These are phyloP conservation scores for Deinandra increscens DNA, from an alignment of 129 eudicot genomes.

Conservation along the genomic window DNA sequence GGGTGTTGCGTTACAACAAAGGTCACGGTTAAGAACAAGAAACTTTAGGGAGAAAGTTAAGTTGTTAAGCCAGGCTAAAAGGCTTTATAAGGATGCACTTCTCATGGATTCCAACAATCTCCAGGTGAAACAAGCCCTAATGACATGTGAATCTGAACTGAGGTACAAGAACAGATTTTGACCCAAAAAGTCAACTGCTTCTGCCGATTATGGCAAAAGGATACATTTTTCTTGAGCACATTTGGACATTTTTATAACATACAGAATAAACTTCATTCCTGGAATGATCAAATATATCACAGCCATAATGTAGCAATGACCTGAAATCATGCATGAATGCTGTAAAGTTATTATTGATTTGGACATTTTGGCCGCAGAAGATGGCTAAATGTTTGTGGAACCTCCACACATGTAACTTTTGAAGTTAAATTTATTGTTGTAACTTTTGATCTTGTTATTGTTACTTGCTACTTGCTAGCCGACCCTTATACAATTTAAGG, in stretches of 20 bases:
- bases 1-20: slow-evolving; percentile 88
- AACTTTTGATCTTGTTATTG: slow-evolving; percentile 6
- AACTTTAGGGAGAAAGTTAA: slow-evolving; percentile 77
- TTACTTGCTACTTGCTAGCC: neutral
- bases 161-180: slow-evolving; percentile 38
- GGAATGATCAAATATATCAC: slow-evolving; percentile 21
- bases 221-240: slow-evolving; percentile 14
- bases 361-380: slow-evolving; percentile 3
- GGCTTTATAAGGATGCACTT: slow-evolving; percentile 94
- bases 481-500: neutral
- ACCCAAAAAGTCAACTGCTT: neutral
- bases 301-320: slow-evolving; percentile 10
- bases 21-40: slow-evolving; percentile 74
- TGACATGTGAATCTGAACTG: slow-evolving; percentile 70
- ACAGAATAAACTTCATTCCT: slow-evolving; percentile 17
- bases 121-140: slow-evolving; percentile 66
- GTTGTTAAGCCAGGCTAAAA: slow-evolving; percentile 79
- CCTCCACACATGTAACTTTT: neutral
- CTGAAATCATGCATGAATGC: slow-evolving; percentile 1
- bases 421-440: neutral
- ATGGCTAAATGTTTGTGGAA: neutral
- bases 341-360: neutral
- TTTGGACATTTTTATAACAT: slow-evolving; percentile 14
- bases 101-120: slow-evolving; percentile 63
- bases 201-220: slow-evolving; percentile 7